Percentiles rank a stretch among this genome's conserved stretches.
Conservation (phyloP, 2,329 filamentous ascomycete genomes). For the Arthrinium puccinioides region DNA sequence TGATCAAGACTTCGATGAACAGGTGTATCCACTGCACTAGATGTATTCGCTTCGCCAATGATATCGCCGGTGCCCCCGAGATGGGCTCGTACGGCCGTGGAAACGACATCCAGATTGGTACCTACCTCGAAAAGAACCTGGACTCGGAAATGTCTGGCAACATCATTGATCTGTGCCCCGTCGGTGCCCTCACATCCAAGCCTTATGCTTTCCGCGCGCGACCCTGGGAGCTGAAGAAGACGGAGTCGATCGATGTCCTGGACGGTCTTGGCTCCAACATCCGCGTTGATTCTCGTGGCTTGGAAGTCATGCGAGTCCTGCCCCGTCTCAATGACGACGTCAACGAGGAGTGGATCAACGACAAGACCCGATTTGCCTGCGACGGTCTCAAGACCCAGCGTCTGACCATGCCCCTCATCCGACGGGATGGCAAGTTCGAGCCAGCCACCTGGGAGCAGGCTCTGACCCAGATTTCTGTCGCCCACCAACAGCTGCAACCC, state of each 20-base stretch:
- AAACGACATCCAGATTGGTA: slow-evolving; percentile 96
- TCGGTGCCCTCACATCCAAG: slow-evolving; percentile 93
- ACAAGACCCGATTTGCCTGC: slow-evolving; percentile 94
- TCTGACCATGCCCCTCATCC: slow-evolving; percentile 84
- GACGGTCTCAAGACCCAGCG: slow-evolving; percentile 95
- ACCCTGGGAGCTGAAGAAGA: slow-evolving; percentile 95
- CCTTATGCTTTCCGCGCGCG: slow-evolving; percentile 95
- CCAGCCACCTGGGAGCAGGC: slow-evolving; percentile 95
- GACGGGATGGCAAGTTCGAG: slow-evolving; percentile 83
- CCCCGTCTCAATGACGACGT: slow-evolving; percentile 94
- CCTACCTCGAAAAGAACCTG: slow-evolving; percentile 89
- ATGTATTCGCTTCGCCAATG: slow-evolving; percentile 96
- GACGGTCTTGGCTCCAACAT: slow-evolving; percentile 93
- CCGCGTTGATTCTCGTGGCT: slow-evolving; percentile 82
- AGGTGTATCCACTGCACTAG: slow-evolving; percentile 98
- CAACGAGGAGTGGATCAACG: slow-evolving; percentile 99
- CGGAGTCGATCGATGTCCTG: slow-evolving; percentile 90
- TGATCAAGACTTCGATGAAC: slow-evolving; percentile 99
- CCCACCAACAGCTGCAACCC: slow-evolving; percentile 71
- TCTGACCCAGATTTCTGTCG: slow-evolving; percentile 75
- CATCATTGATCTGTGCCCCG: slow-evolving; percentile 95
- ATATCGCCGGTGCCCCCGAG: slow-evolving; percentile 91
- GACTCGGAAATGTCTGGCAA: slow-evolving; percentile 95
- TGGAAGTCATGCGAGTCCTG: slow-evolving; percentile 92
- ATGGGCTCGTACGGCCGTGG: slow-evolving; percentile 91